Evolutionary conservation across 305 asterid genomes (phyloP).

Genomic region (Fraxinus albicans): DNA sequence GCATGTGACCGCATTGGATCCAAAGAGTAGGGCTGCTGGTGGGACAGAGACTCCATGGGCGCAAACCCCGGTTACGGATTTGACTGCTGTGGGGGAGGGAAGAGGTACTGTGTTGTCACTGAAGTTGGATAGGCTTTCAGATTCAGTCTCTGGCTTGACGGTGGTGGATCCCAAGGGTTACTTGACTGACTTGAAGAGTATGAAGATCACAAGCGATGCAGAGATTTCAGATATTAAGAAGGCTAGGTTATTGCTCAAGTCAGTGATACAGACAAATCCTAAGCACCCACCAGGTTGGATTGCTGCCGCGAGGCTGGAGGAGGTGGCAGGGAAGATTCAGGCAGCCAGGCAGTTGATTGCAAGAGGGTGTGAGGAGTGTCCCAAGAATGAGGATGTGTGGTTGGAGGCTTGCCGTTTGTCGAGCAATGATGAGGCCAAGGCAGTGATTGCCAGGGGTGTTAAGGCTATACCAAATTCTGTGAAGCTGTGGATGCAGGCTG

Average conservation of each 20-base stretch:
- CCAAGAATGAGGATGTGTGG: constrained; percentile 88
- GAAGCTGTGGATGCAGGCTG: constrained; percentile 89
- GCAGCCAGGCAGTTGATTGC: constrained; percentile 65
- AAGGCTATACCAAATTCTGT: constrained; percentile 82
- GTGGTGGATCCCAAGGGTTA: constrained; percentile 96
- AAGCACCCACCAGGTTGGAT: constrained; percentile 97
- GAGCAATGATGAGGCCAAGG: constrained; percentile 68
- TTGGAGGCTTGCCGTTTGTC: constrained; percentile 83
- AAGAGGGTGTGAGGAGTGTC: constrained; percentile 85
- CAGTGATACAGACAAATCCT: constrained; percentile 77
- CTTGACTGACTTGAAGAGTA: constrained; percentile 86
- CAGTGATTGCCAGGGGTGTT: constrained; percentile 78
- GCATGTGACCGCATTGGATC: constrained; percentile 86
- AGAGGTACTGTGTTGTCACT: constrained; percentile 86
- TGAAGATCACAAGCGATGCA: constrained; percentile 87
- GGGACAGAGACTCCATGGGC: constrained; percentile 88
- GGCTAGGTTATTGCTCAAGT: constrained; percentile 80
- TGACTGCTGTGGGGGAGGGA: constrained; percentile 94
- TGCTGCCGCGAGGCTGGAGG: constrained; percentile 94
- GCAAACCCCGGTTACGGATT: constrained; percentile 84
- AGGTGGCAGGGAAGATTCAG: constrained; percentile 81
- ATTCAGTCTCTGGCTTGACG: constrained; percentile 79
- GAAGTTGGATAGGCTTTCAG: constrained; percentile 78
- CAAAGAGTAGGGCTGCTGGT: constrained; percentile 75
- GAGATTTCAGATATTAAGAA: constrained; percentile 90